Conservation (phyloP, 257 asterid genomes). For the Rauvolfia tetraphylla region DNA sequence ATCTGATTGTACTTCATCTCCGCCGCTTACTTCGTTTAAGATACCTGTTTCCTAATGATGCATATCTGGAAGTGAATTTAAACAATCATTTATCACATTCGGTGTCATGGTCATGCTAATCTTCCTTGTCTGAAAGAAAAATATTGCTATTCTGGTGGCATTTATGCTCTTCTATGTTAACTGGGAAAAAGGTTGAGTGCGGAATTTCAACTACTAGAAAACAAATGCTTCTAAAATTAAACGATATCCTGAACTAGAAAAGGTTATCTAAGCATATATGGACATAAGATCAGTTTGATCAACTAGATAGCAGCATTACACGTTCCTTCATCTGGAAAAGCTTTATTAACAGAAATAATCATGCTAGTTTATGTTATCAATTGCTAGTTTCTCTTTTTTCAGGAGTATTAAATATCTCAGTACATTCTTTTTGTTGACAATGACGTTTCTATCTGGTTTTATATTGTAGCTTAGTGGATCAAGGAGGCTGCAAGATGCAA, state of each 20-base stretch:
- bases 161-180: neutral
- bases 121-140: neutral
- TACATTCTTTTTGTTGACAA: neutral
- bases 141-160: neutral
- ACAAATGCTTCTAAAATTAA: neutral
- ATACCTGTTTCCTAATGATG: neutral
- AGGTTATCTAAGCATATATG: neutral
- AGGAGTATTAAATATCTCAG: neutral
- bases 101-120: neutral
- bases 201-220: too few relatives aligned
- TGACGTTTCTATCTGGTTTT: neutral
- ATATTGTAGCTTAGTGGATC: slow-evolving; percentile 57
- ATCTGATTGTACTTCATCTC: neutral
- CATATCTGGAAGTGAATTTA: neutral
- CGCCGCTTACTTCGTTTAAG: neutral
- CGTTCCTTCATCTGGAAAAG: neutral
- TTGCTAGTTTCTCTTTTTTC: neutral
- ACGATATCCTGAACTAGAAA: neutral
- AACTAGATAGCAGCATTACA: neutral
- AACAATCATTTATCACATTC: neutral
- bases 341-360: neutral
- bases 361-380: neutral
- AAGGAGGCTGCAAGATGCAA: slow-evolving; percentile 69
- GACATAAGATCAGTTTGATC: neutral
- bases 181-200: neutral